Conservation (phyloP, 2,329 filamentous ascomycete genomes). For the Pestalotiopsis sp. region DNA sequence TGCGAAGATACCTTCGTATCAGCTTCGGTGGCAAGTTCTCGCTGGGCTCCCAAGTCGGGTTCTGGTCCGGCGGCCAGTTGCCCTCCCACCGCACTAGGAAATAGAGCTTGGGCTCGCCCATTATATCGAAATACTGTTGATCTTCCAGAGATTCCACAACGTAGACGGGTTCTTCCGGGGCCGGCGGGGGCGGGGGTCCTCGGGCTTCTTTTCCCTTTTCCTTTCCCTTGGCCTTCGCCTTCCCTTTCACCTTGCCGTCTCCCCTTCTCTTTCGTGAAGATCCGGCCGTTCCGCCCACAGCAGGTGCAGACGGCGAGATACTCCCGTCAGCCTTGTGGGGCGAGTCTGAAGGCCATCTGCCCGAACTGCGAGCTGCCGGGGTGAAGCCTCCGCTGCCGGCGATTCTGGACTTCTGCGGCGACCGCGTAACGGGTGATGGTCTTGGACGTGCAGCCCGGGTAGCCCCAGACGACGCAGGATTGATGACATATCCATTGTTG, state of each 20-base stretch:
- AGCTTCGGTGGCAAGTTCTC: constrained; percentile 47
- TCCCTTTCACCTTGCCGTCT: not conserved
- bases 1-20: constrained; percentile 40
- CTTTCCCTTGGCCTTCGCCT: constrained; percentile 16
- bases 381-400: constrained; percentile 24
- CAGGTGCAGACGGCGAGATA: not conserved
- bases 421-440: not conserved
- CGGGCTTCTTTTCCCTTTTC: not conserved
- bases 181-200: constrained; percentile 22
- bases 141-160: constrained; percentile 47
- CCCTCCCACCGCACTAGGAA: constrained; percentile 60
- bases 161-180: constrained; percentile 33
- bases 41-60: constrained; percentile 61
- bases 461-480: not conserved
- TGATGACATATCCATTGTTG: constrained; percentile 15
- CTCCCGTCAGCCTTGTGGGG: not conserved
- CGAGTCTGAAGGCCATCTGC: constrained; percentile 14
- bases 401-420: not conserved
- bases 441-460: not conserved
- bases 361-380: constrained; percentile 24
- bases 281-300: not conserved
- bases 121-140: constrained; percentile 38
- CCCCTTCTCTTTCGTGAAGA: constrained; percentile 9
- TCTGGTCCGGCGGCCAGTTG: constrained; percentile 56
- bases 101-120: constrained; percentile 37